Evolutionary conservation across 2,329 filamentous ascomycete species (phyloP).

Genomic region (Arthrobotrys entomopaga): DNA sequence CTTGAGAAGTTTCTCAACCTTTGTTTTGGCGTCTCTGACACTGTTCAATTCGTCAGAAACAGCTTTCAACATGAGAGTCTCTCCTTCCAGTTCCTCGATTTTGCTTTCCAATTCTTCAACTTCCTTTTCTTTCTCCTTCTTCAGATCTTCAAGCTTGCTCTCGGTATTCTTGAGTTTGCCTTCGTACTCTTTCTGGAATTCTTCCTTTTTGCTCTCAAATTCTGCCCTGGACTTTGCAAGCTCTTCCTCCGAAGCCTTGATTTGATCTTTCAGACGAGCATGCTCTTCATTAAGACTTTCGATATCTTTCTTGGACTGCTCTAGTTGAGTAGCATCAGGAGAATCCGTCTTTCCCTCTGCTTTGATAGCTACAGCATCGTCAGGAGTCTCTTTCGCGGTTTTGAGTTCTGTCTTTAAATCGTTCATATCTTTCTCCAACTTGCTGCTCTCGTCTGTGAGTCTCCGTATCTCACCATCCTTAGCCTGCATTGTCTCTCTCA

Average conservation of each 20-base stretch:
- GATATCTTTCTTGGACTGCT: constrained; percentile 62
- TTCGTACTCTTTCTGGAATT: constrained; percentile 54
- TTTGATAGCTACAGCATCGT: constrained; percentile 36
- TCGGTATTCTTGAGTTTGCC: constrained; percentile 56
- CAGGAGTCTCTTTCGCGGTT: constrained; percentile 60
- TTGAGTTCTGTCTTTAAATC: constrained; percentile 64
- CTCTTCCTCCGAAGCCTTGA: constrained; percentile 66
- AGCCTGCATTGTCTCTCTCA: constrained; percentile 67
- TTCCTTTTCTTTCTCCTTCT: constrained; percentile 58
- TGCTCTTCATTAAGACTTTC: constrained; percentile 56
- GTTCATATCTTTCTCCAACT: constrained; percentile 62
- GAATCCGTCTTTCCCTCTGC: constrained; percentile 17
- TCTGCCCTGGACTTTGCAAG: constrained; percentile 64
- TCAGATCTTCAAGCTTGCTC: constrained; percentile 55
- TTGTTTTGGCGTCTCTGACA: constrained; percentile 62
- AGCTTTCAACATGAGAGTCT: constrained; percentile 61
- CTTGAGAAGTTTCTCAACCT: constrained; percentile 61
- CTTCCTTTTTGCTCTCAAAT: constrained; percentile 60
- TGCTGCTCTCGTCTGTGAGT: constrained; percentile 61
- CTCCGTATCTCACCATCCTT: constrained; percentile 65
- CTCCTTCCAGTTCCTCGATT: constrained; percentile 62
- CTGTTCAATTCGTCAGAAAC: constrained; percentile 61
- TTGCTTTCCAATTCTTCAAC: constrained; percentile 59
- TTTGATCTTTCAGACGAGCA: constrained; percentile 62
- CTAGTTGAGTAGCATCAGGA: constrained; percentile 46